These are phyloP conservation scores for Colletotrichum sp. DNA, from an alignment of 2,329 filamentous ascomycete species.

Conservation along the genomic window DNA sequence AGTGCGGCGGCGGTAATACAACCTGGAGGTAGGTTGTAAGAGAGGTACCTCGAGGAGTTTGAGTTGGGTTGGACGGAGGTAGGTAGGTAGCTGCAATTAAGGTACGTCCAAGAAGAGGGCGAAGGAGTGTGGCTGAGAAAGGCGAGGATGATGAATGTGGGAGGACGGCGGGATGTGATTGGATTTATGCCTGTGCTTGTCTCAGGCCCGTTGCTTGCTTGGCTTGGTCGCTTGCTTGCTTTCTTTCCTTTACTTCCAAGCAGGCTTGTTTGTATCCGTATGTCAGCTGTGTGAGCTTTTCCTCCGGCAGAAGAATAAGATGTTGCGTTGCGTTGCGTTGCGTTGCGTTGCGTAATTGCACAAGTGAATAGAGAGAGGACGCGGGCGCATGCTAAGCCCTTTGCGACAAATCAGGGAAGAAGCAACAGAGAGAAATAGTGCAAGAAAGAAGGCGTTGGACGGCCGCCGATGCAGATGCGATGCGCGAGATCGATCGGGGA, in stretches of 20 bases:
- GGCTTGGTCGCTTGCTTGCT: not conserved
- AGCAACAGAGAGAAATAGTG: not conserved
- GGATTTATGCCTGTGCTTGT: slow-evolving; percentile 7
- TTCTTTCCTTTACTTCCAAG: not conserved
- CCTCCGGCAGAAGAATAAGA: not conserved
- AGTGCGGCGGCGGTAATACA: not conserved
- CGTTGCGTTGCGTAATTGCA: not conserved
- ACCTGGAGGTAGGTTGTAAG: not conserved
- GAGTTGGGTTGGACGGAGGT: not conserved
- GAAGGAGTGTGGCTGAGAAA: not conserved
- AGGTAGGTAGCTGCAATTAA: not conserved
- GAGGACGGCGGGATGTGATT: not conserved
- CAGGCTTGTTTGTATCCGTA: not conserved
- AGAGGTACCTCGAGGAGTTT: not conserved
- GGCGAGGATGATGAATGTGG: not conserved
- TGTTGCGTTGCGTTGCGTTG: not conserved
- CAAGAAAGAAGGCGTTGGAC: not conserved
- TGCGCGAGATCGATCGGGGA: slow-evolving; percentile 12
- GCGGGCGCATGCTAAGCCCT: not conserved
- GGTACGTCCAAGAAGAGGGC: not conserved
- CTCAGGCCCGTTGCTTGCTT: not conserved
- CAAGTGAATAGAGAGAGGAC: not conserved
- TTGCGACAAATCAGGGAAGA: not conserved
- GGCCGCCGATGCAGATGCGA: not conserved
- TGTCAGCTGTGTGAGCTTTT: not conserved